Evolutionary conservation across 2,329 filamentous ascomycete genomes (phyloP), one percentile per base, ranked within the genome.

Genomic region (Fusarium compactum): DNA sequence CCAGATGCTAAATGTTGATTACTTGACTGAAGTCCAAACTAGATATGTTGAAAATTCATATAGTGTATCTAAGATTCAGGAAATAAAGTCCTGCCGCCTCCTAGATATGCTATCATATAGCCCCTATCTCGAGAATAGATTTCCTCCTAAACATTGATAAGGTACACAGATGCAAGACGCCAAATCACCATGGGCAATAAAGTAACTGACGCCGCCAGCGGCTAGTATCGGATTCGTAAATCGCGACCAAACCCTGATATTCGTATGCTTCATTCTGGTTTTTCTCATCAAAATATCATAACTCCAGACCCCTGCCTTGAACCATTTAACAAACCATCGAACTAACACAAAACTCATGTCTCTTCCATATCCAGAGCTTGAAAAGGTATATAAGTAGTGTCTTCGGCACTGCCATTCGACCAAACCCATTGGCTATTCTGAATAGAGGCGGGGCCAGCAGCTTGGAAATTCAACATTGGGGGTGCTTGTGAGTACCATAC

Each of bases 401-500:
- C 68, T 15, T 75, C 76, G 5, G 67, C 51, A 53, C 62, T 67
- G 14, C 69, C 55, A n/a, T 71, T 67, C 4, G 73, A 62, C 77
- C 77, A 78, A 53, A 73, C 65, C 76, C 76, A 79, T 30, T 77
- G 76, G 9, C 54, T 62, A 27, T 66, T 59, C 14, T 70, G 67
- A 30, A 76, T 65, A 38, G 76, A 67, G 63, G 71, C 67, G 45
- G 72, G 60, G 1, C 63, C 70, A 0, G 69, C 38, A 41, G 77
- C 69, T 61, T 78, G 77, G 45, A 78, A 74, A 58, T 78, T 76
- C 72, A 77, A 73, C 58, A 76, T 66, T 3, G 68, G 62, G n/a
- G 72, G 69, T 59, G 76, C 70, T 58, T 78, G 77, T n/a, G 59
- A 76, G 58, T 69, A 75, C 77, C 78, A 79, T 38, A 72, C 51